phyloP scores from a whole-genome alignment of 179 eudicot genomes.

The Amaranthus tricolor region DNA sequence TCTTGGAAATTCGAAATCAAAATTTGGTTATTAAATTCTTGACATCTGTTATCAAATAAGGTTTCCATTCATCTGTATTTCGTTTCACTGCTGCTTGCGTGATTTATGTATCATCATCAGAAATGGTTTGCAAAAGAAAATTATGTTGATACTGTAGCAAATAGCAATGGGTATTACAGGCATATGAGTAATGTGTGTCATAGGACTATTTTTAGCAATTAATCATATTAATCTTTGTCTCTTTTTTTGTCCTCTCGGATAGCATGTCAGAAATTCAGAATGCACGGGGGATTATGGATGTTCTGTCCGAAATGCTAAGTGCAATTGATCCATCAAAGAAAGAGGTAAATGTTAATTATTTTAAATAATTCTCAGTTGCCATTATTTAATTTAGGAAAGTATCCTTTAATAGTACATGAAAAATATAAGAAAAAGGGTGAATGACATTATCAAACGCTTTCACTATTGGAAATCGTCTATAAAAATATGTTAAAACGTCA shows the following conservation, averaged over 20 bases:
- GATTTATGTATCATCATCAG: no score
- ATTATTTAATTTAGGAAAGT: not conserved
- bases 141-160: not conserved
- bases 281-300: conserved; percentile 95
- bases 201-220: not conserved
- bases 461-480: not conserved
- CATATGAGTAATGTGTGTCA: not conserved
- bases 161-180: not conserved
- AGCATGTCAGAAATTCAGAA: conserved; percentile 94
- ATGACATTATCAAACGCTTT: not conserved
- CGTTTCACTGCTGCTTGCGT: not conserved
- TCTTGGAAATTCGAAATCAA: not conserved
- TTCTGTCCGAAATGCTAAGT: conserved; percentile 85
- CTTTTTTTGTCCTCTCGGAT: conserved; percentile 15
- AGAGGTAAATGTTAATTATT: conserved; percentile 53
- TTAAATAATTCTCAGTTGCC: not conserved
- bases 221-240: conserved; percentile 1
- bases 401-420: not conserved
- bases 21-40: no score
- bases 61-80: not conserved
- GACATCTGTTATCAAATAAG: not conserved
- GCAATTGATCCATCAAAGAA: conserved; percentile 86
- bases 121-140: not conserved
- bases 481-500: not conserved
- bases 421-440: not conserved